Conservation (phyloP, 2,329 filamentous ascomycete species). For the Diplodia mutila region DNA sequence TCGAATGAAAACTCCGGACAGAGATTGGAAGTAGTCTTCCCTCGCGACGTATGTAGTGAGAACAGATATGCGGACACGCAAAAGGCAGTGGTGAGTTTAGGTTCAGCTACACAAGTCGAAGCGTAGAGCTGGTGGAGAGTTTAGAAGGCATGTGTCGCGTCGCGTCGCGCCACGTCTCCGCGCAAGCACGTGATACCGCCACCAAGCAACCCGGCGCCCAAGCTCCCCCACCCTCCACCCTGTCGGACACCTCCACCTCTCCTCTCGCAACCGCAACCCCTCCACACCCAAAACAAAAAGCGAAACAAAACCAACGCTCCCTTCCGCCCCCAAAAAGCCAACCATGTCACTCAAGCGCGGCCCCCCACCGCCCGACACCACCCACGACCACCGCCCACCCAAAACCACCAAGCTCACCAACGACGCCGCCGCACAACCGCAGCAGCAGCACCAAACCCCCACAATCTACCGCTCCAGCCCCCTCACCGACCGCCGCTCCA, state of each 20-base stretch:
- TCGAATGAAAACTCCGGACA: too few relatives aligned
- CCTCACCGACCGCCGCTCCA: conserved; percentile 56
- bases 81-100: too few relatives aligned
- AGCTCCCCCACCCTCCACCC: neutral
- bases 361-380: conserved; percentile 28
- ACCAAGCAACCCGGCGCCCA: neutral
- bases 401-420: neutral
- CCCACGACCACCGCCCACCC: neutral
- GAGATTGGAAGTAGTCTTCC: too few relatives aligned
- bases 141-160: too few relatives aligned
- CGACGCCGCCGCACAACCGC: neutral
- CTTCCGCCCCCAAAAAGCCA: too few relatives aligned
- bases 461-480: conserved; percentile 49
- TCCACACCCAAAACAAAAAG: neutral
- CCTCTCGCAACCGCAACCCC: neutral
- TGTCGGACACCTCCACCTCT: neutral
- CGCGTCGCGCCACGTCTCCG: neutral
- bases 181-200: neutral
- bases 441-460: conserved; percentile 11
- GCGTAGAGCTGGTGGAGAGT: too few relatives aligned
- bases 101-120: too few relatives aligned
- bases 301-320: too few relatives aligned
- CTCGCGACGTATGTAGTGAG: too few relatives aligned
- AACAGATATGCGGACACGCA: too few relatives aligned
- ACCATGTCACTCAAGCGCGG: conserved; percentile 41